Evolutionary conservation across 352 stramenopile species (phyloP).

Genomic region (Phytophthora sojae): DNA sequence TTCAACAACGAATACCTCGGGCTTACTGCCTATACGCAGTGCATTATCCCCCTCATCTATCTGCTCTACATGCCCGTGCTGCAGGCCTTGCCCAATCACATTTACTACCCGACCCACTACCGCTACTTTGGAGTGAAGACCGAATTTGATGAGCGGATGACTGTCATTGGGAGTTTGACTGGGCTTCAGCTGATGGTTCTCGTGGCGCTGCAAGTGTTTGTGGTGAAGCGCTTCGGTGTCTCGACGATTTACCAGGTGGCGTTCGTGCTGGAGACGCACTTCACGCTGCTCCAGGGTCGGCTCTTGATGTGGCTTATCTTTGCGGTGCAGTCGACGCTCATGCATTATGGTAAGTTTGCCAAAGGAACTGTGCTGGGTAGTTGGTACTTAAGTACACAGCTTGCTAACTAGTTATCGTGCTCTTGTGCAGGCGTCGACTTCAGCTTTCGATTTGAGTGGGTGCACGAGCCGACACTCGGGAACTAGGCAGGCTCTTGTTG

Average conservation of each 20-base stretch:
- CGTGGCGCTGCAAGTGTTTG: constrained; percentile 29
- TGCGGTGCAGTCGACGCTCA: constrained; percentile 33
- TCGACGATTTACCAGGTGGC: constrained; percentile 51
- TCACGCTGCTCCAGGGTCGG: constrained; percentile 41
- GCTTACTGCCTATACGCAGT: constrained; percentile 41
- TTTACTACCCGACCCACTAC: constrained; percentile 40
- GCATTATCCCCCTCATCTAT: constrained; percentile 44
- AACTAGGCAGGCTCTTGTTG: background rate
- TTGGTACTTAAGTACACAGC: no score
- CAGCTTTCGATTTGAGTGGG: constrained; percentile 18
- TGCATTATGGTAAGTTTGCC: constrained; percentile 30
- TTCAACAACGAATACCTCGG: constrained; percentile 53
- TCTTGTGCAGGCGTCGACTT: constrained; percentile 17
- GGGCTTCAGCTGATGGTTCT: constrained; percentile 25
- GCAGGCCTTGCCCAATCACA: constrained; percentile 29
- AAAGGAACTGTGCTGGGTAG: background rate
- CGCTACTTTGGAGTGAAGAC: constrained; percentile 19
- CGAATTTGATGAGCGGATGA: constrained; percentile 33
- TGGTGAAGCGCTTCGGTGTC: constrained; percentile 33
- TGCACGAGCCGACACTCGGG: background rate
- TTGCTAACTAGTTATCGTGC: background rate
- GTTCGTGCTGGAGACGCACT: constrained; percentile 59
- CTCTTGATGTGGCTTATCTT: constrained; percentile 47
- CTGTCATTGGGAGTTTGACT: constrained; percentile 25
- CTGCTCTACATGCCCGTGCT: constrained; percentile 39